A percentile compares a stretch with the other conserved stretches of the same genome.
phyloP scores from a whole-genome alignment of 1,284 basidiomycete species.

The Volvariella surrecta region DNA sequence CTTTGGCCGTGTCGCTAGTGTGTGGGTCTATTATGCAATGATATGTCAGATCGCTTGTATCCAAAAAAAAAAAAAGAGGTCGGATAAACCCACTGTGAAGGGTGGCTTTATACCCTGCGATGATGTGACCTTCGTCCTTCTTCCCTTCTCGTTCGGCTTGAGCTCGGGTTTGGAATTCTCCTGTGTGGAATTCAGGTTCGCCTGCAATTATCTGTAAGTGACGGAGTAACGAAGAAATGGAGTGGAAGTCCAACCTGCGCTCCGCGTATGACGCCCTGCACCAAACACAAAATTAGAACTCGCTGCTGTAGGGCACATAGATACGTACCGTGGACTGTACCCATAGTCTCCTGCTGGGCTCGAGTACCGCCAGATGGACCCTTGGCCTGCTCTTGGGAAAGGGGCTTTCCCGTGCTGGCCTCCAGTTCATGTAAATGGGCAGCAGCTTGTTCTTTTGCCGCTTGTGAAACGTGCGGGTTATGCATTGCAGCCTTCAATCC shows the following conservation, averaged over 20 bases:
- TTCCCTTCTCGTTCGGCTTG: background rate
- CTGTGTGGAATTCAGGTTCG: no score
- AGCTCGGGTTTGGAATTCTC: background rate
- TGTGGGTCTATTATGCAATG: slow-evolving; percentile 21
- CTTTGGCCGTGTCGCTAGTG: slow-evolving; percentile 38
- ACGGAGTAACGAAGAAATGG: no score
- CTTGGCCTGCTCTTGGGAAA: background rate
- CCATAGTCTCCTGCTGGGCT: no score
- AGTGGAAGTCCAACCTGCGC: no score
- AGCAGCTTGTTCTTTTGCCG: slow-evolving; percentile 6
- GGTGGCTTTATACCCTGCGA: slow-evolving; percentile 5
- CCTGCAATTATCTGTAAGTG: no score
- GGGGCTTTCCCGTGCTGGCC: background rate
- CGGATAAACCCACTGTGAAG: slow-evolving; percentile 2
- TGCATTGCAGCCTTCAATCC: slow-evolving; percentile 8
- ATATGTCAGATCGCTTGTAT: background rate
- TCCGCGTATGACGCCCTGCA: no score
- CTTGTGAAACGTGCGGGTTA: slow-evolving; percentile 6
- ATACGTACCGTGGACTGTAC: no score
- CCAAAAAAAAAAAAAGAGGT: no score
- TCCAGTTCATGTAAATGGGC: slow-evolving; percentile 7
- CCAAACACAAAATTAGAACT: no score
- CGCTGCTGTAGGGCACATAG: no score
- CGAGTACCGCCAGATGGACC: background rate
- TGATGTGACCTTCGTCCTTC: slow-evolving; percentile 4